These are phyloP conservation scores for Marasmius sp. DNA, from an alignment of 1,284 basidiomycete species.

Conservation along the genomic window DNA sequence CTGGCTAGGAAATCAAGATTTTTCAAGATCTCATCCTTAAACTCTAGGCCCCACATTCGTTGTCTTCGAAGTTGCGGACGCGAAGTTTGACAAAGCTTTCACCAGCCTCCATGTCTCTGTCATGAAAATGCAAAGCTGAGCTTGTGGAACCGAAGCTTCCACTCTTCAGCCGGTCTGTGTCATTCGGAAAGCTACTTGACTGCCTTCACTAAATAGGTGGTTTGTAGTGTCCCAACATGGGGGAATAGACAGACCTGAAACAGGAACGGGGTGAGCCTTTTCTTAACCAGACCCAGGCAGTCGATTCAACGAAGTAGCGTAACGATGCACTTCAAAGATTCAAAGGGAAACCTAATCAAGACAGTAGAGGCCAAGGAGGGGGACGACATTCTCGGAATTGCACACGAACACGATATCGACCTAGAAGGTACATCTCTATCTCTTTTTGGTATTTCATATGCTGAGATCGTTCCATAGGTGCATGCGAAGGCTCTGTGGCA, in stretches of 20 bases:
- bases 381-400: constrained; percentile 88
- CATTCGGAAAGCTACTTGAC: neutral
- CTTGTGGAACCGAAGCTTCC: neutral
- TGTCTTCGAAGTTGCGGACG: too few species aligned
- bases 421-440: constrained; percentile 75
- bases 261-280: constrained; percentile 64
- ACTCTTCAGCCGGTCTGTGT: constrained; percentile 5
- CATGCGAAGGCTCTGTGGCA: constrained; percentile 95
- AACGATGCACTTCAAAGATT: constrained; percentile 88
- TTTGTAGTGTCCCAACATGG: constrained; percentile 31
- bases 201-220: neutral
- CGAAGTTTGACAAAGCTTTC: too few species aligned
- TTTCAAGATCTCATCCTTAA: too few species aligned
- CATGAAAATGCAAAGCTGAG: neutral
- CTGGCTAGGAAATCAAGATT: too few species aligned
- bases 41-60: too few species aligned
- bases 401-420: constrained; percentile 96
- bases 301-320: constrained; percentile 11
- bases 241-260: constrained; percentile 44
- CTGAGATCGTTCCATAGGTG: constrained; percentile 52
- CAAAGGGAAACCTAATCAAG: constrained; percentile 81
- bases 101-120: neutral
- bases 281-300: neutral
- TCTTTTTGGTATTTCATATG: neutral
- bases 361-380: constrained; percentile 93